A percentile compares a stretch with the other conserved stretches of the same genome.
Evolutionary conservation across 208 protist genomes (phyloP).

Genomic region (Leishmania mexicana): DNA sequence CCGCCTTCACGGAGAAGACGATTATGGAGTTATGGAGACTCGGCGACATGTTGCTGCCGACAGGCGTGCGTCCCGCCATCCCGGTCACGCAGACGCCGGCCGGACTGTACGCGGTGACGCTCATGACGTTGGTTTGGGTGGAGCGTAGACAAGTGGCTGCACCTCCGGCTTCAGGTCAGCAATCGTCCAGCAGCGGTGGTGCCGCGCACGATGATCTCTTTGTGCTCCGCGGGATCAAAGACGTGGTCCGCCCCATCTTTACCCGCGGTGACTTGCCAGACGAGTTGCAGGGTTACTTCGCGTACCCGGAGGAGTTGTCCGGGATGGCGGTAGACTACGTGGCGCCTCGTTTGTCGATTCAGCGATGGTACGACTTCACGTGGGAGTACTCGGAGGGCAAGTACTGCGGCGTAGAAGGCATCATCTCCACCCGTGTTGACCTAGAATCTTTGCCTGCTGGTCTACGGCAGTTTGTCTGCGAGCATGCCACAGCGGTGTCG

Average conservation of each 20-base stretch:
- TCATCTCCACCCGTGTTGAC: constrained; percentile 77
- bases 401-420: constrained; percentile 64
- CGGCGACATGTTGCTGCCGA: constrained; percentile 74
- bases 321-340: constrained; percentile 66
- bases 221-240: constrained; percentile 64
- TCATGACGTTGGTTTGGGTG: constrained; percentile 82
- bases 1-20: constrained; percentile 58
- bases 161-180: not conserved
- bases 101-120: constrained; percentile 61
- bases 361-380: constrained; percentile 81
- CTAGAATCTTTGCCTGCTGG: constrained; percentile 51
- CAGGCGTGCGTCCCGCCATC: constrained; percentile 66
- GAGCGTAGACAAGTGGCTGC: constrained; percentile 14
- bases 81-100: constrained; percentile 41
- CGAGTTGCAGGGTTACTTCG: constrained; percentile 81
- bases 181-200: not conserved
- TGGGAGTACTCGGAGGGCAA: constrained; percentile 80
- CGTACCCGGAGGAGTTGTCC: constrained; percentile 75
- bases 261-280: constrained; percentile 75
- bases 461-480: constrained; percentile 63
- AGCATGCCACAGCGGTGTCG: constrained; percentile 38
- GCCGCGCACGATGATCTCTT: constrained; percentile 20
- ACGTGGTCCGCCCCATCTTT: constrained; percentile 77
- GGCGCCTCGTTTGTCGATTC: constrained; percentile 52
- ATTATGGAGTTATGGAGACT: constrained; percentile 80